phyloP scores from a whole-genome alignment of 768 basidiomycete species.

The Suillus fuscotomentosus region DNA sequence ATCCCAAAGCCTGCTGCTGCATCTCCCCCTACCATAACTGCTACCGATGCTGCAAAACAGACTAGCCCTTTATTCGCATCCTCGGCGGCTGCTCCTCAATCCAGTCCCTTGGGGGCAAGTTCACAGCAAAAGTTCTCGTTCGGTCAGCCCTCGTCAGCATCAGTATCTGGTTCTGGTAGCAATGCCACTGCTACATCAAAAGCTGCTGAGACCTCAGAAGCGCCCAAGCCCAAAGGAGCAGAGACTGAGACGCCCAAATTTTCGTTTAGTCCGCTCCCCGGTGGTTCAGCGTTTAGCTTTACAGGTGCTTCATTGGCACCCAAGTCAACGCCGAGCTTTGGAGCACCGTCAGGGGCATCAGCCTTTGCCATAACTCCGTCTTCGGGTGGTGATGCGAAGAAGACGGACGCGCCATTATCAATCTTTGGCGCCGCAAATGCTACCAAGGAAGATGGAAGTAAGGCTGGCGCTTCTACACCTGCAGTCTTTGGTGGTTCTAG shows the following conservation, averaged over 20 bases:
- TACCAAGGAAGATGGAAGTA: constrained; percentile 8
- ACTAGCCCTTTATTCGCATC: constrained; percentile 23
- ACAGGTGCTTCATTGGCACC: constrained; percentile 10
- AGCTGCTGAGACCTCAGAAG: constrained; percentile 11
- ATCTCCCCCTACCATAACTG: constrained; percentile 1
- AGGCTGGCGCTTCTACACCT: constrained; percentile 12
- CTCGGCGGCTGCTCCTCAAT: constrained; percentile 8
- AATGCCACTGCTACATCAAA: background rate
- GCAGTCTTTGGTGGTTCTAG: constrained; percentile 22
- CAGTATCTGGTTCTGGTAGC: background rate
- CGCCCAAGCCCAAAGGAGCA: constrained; percentile 14
- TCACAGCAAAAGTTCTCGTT: constrained; percentile 4
- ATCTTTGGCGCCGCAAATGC: constrained; percentile 31
- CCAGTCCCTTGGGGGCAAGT: constrained; percentile 4
- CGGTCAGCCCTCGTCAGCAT: background rate
- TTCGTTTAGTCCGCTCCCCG: constrained; percentile 22
- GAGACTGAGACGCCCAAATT: constrained; percentile 18
- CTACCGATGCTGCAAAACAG: constrained; percentile 13
- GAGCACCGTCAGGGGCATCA: constrained; percentile 20
- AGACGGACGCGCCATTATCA: constrained; percentile 29
- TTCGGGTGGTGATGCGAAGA: constrained; percentile 22
- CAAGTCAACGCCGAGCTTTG: constrained; percentile 21
- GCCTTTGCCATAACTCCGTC: constrained; percentile 21
- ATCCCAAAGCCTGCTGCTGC: background rate
- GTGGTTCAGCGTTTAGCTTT: constrained; percentile 7